phyloP scores from a whole-genome alignment of 164 flowering plant genomes.

The Euptelea pleiosperma region DNA sequence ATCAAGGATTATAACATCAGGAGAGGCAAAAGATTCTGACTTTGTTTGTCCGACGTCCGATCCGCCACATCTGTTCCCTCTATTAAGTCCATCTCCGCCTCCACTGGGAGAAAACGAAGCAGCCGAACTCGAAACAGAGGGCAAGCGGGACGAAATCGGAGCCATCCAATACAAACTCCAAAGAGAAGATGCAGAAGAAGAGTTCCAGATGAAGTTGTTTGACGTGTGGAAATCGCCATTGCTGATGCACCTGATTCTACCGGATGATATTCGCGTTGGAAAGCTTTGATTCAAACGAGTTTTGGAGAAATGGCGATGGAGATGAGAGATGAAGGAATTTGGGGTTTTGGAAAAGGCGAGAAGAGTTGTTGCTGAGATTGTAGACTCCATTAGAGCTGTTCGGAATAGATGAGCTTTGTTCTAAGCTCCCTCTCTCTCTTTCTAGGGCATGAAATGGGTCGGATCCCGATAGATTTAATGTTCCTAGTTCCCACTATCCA shows the following conservation, averaged over 20 bases:
- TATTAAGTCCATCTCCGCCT: constrained; percentile 35
- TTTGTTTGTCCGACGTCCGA: constrained; percentile 36
- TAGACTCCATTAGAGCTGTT: constrained; percentile 37
- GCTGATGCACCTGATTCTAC: constrained; percentile 17
- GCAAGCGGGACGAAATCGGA: constrained; percentile 12
- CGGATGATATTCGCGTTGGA: constrained; percentile 8
- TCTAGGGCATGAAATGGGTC: no score
- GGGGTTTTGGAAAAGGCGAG: constrained; percentile 40
- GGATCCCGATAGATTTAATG: no score
- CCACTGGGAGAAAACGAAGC: constrained; percentile 42
- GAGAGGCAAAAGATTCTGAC: constrained; percentile 28
- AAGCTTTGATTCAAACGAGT: constrained; percentile 9
- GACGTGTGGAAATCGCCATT: constrained; percentile 7
- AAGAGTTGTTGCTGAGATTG: constrained; percentile 26
- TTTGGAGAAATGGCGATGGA: constrained; percentile 21
- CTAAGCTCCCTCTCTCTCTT: not conserved
- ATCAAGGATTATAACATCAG: constrained; percentile 80
- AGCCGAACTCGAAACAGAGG: constrained; percentile 31
- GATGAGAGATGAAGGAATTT: constrained; percentile 10
- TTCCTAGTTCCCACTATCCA: no score
- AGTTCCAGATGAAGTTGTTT: constrained; percentile 1
- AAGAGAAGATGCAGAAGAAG: constrained; percentile 13
- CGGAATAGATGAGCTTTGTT: no score
- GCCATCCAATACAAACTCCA: constrained; percentile 11
- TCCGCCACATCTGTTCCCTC: constrained; percentile 37